A percentile compares a stretch with the other conserved stretches of the same genome.
These are phyloP conservation scores for Hypoxylon perforatum DNA, from an alignment of 495 filamentous ascomycete genomes.

Conservation along the genomic window DNA sequence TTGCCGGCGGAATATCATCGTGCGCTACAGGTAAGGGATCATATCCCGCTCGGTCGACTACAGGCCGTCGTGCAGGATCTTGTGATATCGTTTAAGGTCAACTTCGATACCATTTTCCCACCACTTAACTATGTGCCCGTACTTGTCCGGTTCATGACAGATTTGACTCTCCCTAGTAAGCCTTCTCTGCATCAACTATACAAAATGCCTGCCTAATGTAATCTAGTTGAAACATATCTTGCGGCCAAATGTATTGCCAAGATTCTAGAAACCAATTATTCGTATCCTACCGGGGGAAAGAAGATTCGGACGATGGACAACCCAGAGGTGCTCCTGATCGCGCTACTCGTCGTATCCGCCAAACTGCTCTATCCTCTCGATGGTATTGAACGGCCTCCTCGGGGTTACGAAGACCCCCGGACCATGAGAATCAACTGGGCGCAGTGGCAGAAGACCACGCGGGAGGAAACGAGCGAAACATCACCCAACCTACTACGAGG, in stretches of 20 bases:
- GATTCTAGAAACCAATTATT: slow-evolving; percentile 66
- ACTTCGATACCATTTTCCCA: slow-evolving; percentile 78
- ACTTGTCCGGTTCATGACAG: slow-evolving; percentile 74
- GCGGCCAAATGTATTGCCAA: slow-evolving; percentile 67
- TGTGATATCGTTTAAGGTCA: slow-evolving; percentile 68
- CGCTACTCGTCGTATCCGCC: slow-evolving; percentile 77
- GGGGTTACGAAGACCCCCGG: slow-evolving; percentile 67
- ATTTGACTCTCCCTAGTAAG: slow-evolving; percentile 82
- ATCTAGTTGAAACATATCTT: slow-evolving; percentile 74
- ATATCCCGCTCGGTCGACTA: slow-evolving; percentile 62
- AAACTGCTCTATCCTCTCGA: slow-evolving; percentile 87
- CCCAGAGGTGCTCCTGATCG: slow-evolving; percentile 80
- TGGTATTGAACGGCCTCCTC: slow-evolving; percentile 65
- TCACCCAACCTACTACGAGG: slow-evolving; percentile 22
- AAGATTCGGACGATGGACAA: slow-evolving; percentile 52
- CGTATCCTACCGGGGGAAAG: slow-evolving; percentile 57
- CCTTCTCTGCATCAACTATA: background rate
- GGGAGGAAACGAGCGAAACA: slow-evolving; percentile 34
- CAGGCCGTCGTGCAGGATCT: slow-evolving; percentile 71
- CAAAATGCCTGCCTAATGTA: slow-evolving; percentile 26
- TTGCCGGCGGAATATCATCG: slow-evolving; percentile 69
- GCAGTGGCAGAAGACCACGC: slow-evolving; percentile 71
- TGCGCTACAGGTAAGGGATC: slow-evolving; percentile 67
- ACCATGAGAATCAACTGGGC: slow-evolving; percentile 75
- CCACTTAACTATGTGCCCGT: slow-evolving; percentile 74